Evolutionary conservation across 176 grass and related monocot species (phyloP).

Genomic region (Zea mays): DNA sequence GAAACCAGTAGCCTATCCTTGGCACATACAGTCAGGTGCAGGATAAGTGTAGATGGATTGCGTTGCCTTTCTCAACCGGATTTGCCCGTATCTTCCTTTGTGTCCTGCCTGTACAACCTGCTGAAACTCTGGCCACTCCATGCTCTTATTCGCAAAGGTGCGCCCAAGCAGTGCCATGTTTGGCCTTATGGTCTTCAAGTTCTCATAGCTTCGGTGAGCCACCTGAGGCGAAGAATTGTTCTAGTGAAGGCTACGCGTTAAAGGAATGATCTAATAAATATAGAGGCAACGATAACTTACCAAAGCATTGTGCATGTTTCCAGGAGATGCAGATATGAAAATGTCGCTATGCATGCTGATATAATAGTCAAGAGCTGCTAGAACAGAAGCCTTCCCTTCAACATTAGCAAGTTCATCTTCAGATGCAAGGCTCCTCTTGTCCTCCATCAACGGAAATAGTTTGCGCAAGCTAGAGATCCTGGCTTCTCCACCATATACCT

Average conservation of each 20-base stretch:
- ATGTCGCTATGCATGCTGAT: constrained; percentile 78
- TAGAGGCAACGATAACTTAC: constrained; percentile 36
- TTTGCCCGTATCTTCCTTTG: constrained; percentile 77
- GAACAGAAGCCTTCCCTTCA: constrained; percentile 87
- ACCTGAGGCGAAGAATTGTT: constrained; percentile 45
- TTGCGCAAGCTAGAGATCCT: constrained; percentile 74
- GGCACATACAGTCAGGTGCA: constrained; percentile 94
- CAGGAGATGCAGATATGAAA: constrained; percentile 88
- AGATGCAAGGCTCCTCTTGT: constrained; percentile 80
- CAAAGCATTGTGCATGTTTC: constrained; percentile 96
- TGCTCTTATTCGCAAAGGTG: constrained; percentile 80
- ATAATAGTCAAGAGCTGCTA: constrained; percentile 85
- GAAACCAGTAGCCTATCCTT: constrained; percentile 35
- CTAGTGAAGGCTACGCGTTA: neutral
- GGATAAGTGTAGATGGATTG: constrained; percentile 93
- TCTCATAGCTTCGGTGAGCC: constrained; percentile 75
- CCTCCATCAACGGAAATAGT: constrained; percentile 80
- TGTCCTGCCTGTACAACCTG: constrained; percentile 65
- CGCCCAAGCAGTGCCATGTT: constrained; percentile 90
- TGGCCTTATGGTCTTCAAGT: constrained; percentile 83
- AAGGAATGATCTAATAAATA: neutral
- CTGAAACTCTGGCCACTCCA: constrained; percentile 76
- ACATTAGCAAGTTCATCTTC: constrained; percentile 60
- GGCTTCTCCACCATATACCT: constrained; percentile 85
- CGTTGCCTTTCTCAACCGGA: constrained; percentile 76